Evolutionary conservation across 1,139 yeast genomes (phyloP).

Genomic region (Lodderomyces elongisporus): DNA sequence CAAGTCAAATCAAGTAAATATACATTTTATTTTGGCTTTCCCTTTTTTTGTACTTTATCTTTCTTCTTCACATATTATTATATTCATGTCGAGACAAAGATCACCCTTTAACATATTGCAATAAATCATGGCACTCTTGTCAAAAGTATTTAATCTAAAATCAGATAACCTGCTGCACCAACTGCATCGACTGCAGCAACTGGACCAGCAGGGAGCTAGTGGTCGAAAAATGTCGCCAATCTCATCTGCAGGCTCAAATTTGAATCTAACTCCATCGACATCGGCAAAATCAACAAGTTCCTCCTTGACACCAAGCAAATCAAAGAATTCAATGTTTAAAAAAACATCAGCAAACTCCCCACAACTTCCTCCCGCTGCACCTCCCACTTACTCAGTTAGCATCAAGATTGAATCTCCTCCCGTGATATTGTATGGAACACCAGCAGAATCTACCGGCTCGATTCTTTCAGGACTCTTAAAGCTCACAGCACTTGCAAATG

Average conservation of each 20-base stretch:
- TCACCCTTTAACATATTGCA: too few relatives aligned
- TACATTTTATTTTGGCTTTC: too few relatives aligned
- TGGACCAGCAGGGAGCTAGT: background rate
- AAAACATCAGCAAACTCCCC: background rate
- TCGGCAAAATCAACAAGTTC: conserved; percentile 5
- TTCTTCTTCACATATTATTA: too few relatives aligned
- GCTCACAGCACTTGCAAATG: conserved; percentile 17
- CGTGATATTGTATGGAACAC: conserved; percentile 72
- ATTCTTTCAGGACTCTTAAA: conserved; percentile 69
- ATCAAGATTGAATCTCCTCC: conserved; percentile 88
- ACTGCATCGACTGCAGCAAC: conserved; percentile 1
- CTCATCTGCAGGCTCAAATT: conserved; percentile 5
- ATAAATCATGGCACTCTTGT: conserved; percentile 13
- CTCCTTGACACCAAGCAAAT: conserved; percentile 3
- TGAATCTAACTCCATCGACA: conserved; percentile 5
- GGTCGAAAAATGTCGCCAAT: conserved; percentile 7
- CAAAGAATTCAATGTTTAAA: conserved; percentile 3
- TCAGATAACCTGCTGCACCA: conserved; percentile 5
- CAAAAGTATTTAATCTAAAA: conserved; percentile 10
- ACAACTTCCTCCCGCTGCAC: background rate
- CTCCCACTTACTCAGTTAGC: conserved; percentile 26
- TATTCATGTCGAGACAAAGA: too few relatives aligned
- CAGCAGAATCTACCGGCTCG: conserved; percentile 79
- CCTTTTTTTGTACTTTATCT: too few relatives aligned
- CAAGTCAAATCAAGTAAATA: too few relatives aligned